Evolutionary conservation across 257 asterid species (phyloP), one percentile per base, ranked within the genome.

Genomic region (Hygrophila difformis): DNA sequence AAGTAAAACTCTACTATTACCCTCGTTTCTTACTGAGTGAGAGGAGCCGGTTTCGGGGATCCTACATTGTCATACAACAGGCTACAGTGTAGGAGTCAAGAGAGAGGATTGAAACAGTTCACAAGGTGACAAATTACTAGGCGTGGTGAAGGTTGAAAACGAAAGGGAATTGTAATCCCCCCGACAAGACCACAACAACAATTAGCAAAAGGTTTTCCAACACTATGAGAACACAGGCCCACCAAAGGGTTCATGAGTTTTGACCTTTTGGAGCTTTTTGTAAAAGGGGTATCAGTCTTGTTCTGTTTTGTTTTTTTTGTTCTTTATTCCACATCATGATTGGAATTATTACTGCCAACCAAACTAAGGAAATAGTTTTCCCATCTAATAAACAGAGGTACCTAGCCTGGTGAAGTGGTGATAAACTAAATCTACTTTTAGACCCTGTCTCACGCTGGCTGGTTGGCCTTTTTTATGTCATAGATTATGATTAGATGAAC

Each of bases 141-240:
- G 66, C 83, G 76, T 85, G 91, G 68, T 29, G 64, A 64, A 66
- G 64, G 59, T 64, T 68, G 87, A 74, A 73, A 76, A 70, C 39
- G 76, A 78, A 71, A 71, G 92, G n/a, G 65, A 51, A 50, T 23
- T 46, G 38, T 50, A 51, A n/a, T 8, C 56, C 64, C 28, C 52
- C 78, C 94, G 94, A 86, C 92, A 81, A 64, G 56, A 54, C 67
- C 59, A 62, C 82, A 64, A 71, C 77, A 68, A 33, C 12, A 7
- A 57, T 61, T 47, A 60, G 68, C 45, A 69, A 76, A 82, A 71
- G 66, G 69, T 51, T 60, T 41, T 49, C 69, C 76, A 72, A 65
- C 79, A 77, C 59, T 47, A 77, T 77, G 52, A 72, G 66, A 51
- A 58, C 31, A 26, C 59, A 44, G 79, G 58, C 84, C 92, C 83